Evolutionary conservation across 2,329 filamentous ascomycete species (phyloP).

Genomic region (Mariannaea sp.): DNA sequence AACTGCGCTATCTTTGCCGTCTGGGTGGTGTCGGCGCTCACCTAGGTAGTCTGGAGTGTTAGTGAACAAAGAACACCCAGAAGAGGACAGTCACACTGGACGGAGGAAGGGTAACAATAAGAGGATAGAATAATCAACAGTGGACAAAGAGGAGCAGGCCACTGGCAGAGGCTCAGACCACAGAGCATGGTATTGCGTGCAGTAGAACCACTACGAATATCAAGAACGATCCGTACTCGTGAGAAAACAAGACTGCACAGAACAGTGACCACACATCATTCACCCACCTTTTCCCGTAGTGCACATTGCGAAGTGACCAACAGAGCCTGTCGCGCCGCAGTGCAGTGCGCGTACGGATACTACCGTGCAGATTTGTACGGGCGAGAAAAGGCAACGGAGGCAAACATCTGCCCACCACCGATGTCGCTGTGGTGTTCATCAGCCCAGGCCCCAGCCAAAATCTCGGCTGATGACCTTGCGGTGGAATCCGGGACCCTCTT

Average conservation of each 20-base stretch:
- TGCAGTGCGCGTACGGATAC: constrained; percentile 26
- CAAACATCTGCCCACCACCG: constrained; percentile 39
- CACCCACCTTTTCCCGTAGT: constrained; percentile 22
- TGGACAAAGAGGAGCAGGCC: constrained; percentile 32
- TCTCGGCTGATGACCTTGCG: constrained; percentile 39
- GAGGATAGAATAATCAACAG: constrained; percentile 23
- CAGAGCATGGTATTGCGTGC: constrained; percentile 17
- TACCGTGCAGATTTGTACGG: constrained; percentile 37
- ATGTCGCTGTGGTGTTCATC: constrained; percentile 39
- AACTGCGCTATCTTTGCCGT: constrained; percentile 13
- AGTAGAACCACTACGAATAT: too few relatives aligned
- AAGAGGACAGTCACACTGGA: constrained; percentile 25
- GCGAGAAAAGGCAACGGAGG: constrained; percentile 31
- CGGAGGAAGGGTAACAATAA: constrained; percentile 18
- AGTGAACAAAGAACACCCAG: background rate
- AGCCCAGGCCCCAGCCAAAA: constrained; percentile 36
- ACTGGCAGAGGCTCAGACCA: constrained; percentile 35
- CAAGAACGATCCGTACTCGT: constrained; percentile 4
- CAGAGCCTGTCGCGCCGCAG: constrained; percentile 14
- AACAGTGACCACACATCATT: background rate
- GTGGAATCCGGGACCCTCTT: constrained; percentile 36
- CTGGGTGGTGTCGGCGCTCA: background rate
- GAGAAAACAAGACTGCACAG: too few relatives aligned
- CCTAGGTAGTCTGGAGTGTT: background rate
- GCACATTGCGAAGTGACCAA: constrained; percentile 27